Percentiles rank a stretch among this genome's conserved stretches.
Conservation (phyloP, 169 alveolate species). For the Eimeria necatrix region DNA sequence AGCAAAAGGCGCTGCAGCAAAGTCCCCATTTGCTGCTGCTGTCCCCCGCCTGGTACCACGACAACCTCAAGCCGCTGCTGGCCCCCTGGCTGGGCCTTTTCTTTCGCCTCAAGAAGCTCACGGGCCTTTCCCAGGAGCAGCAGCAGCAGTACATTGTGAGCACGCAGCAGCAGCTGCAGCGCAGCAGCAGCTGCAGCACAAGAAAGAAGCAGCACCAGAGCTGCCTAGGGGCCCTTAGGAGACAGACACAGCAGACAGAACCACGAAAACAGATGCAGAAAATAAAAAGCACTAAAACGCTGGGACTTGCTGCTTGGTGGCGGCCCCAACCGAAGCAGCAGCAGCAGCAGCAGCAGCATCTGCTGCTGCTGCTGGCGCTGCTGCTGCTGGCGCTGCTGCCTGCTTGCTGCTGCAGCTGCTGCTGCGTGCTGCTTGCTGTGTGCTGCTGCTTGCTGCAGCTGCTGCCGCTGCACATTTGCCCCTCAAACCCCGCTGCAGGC, state of each 20-base stretch:
- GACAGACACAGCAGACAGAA: neutral
- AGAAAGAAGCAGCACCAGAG: neutral
- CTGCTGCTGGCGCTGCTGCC: neutral
- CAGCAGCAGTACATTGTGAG: slow-evolving; percentile 79
- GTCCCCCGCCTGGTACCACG: slow-evolving; percentile 84
- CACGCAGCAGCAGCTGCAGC: slow-evolving; percentile 1
- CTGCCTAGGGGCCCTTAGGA: neutral
- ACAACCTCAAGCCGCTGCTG: slow-evolving; percentile 85
- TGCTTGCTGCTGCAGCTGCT: neutral
- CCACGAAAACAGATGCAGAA: too few relatives aligned
- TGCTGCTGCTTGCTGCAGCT: slow-evolving; percentile 53
- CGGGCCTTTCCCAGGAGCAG: slow-evolving; percentile 71
- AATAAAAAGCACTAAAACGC: too few relatives aligned
- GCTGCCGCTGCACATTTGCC: slow-evolving; percentile 56
- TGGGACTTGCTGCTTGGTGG: too few relatives aligned
- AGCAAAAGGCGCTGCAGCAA: slow-evolving; percentile 85
- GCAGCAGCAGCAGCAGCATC: too few relatives aligned
- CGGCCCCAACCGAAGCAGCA: too few relatives aligned
- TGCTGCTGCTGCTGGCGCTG: neutral
- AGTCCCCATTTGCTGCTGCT: slow-evolving; percentile 91
- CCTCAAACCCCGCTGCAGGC: slow-evolving; percentile 62
- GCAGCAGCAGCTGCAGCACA: slow-evolving; percentile 1
- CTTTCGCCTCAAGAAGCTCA: slow-evolving; percentile 42
- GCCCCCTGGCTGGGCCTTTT: slow-evolving; percentile 85
- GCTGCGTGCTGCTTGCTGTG: neutral